Conservation (phyloP, 2,329 filamentous ascomycete species). For the Sporothrix brunneoviolacea region DNA sequence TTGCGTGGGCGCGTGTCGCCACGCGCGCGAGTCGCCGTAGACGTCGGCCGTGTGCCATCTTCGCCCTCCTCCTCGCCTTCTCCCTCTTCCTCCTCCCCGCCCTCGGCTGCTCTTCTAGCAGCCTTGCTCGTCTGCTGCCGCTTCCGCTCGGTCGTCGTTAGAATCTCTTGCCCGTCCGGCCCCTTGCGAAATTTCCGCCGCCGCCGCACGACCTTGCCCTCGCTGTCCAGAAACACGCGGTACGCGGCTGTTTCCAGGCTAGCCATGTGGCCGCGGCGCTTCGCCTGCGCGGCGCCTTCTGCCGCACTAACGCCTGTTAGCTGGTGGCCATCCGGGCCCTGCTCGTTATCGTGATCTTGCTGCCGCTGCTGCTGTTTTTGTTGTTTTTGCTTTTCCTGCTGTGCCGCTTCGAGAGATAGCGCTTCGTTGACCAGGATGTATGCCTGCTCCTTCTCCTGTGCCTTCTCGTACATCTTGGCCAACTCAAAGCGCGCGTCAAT, state of each 20-base stretch:
- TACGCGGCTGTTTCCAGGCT: slow-evolving; percentile 17
- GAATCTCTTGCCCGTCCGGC: slow-evolving; percentile 1
- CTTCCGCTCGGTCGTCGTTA: slow-evolving; percentile 22
- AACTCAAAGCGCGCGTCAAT: slow-evolving; percentile 73
- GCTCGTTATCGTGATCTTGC: background rate
- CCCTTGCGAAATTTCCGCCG: slow-evolving; percentile 17
- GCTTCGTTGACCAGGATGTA: slow-evolving; percentile 71
- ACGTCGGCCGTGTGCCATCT: background rate
- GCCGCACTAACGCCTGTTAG: no score
- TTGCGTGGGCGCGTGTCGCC: background rate
- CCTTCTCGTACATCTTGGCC: slow-evolving; percentile 76
- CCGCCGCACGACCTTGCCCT: slow-evolving; percentile 19
- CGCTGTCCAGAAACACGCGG: slow-evolving; percentile 18
- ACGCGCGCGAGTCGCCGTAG: background rate
- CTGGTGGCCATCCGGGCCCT: no score
- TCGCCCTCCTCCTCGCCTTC: background rate
- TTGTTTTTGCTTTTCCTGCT: slow-evolving; percentile 30
- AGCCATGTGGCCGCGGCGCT: slow-evolving; percentile 18
- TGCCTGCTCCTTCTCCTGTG: slow-evolving; percentile 66
- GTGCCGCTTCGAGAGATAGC: slow-evolving; percentile 53
- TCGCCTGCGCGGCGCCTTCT: slow-evolving; percentile 22
- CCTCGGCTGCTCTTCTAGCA: background rate
- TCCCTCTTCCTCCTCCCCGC: slow-evolving; percentile 6
- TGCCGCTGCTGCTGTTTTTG: slow-evolving; percentile 1
- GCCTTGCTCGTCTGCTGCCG: slow-evolving; percentile 10